Percentiles rank a stretch among this genome's conserved stretches.
Conservation (phyloP, 192 early-diverging fungal species). For the Backusella morwellensis region DNA sequence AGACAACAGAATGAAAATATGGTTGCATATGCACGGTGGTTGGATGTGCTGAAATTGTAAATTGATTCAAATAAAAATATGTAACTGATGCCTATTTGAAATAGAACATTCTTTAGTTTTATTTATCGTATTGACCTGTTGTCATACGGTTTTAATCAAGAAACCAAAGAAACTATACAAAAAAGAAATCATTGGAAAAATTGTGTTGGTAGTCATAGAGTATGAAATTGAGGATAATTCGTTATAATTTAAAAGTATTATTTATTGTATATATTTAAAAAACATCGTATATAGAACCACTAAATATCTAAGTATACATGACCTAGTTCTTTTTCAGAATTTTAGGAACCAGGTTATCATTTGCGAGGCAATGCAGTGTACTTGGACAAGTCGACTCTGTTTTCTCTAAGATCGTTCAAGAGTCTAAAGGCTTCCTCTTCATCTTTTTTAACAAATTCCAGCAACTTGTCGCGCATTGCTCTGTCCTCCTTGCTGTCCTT, state of each 20-base stretch:
- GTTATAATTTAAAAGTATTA: neutral
- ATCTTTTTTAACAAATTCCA: neutral
- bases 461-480: neutral
- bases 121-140: neutral
- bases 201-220: too few relatives aligned
- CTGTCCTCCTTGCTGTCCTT: neutral
- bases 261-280: neutral
- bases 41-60: neutral
- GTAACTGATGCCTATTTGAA: neutral
- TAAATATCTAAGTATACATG: neutral
- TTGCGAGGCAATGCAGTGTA: too few relatives aligned
- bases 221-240: neutral
- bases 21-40: neutral
- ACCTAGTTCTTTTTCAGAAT: neutral
- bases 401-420: neutral
- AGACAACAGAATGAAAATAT: neutral
- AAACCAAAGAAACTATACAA: too few relatives aligned
- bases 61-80: neutral
- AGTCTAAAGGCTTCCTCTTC: neutral
- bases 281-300: neutral
- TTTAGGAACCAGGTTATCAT: too few relatives aligned
- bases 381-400: neutral
- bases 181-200: too few relatives aligned
- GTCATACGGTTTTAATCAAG: neutral
- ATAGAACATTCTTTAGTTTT: neutral